These are phyloP conservation scores for Rhododendron griersonianum DNA, from an alignment of 148 eudicot genomes.

Conservation along the genomic window DNA sequence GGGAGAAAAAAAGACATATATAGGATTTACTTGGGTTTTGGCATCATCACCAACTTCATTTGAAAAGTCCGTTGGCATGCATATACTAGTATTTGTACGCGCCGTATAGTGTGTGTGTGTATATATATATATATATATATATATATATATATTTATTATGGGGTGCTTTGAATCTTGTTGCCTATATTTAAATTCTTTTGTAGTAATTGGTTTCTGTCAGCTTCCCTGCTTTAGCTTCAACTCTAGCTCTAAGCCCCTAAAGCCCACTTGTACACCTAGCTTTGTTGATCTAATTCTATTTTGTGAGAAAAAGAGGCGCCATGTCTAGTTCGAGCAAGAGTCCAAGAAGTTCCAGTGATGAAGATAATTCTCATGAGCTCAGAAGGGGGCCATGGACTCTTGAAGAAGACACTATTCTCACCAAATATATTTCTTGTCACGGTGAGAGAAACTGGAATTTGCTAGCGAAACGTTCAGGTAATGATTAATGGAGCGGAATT, in stretches of 20 bases:
- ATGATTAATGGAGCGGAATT: background rate
- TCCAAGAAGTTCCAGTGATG: background rate
- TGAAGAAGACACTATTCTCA: conserved; percentile 39
- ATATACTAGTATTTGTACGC: too few species aligned
- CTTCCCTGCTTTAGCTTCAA: background rate
- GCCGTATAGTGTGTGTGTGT: background rate
- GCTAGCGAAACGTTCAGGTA: conserved; percentile 35
- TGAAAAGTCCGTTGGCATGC: background rate
- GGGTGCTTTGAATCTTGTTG: background rate
- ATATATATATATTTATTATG: too few species aligned
- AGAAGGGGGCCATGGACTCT: conserved; percentile 41
- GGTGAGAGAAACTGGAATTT: conserved; percentile 47
- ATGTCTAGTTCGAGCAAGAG: conserved; percentile 7
- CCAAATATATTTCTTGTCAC: conserved; percentile 26
- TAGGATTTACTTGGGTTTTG: background rate
- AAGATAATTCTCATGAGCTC: conserved; percentile 12
- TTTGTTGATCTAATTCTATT: background rate
- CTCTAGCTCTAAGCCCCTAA: background rate
- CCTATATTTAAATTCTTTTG: background rate
- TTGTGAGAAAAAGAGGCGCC: background rate
- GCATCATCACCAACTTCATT: background rate
- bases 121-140: too few species aligned
- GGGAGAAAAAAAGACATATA: background rate
- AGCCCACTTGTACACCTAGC: background rate
- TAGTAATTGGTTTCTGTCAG: background rate